These are phyloP conservation scores for Ceratocystis smalleyi DNA, from an alignment of 2,329 filamentous ascomycete genomes.

Conservation along the genomic window DNA sequence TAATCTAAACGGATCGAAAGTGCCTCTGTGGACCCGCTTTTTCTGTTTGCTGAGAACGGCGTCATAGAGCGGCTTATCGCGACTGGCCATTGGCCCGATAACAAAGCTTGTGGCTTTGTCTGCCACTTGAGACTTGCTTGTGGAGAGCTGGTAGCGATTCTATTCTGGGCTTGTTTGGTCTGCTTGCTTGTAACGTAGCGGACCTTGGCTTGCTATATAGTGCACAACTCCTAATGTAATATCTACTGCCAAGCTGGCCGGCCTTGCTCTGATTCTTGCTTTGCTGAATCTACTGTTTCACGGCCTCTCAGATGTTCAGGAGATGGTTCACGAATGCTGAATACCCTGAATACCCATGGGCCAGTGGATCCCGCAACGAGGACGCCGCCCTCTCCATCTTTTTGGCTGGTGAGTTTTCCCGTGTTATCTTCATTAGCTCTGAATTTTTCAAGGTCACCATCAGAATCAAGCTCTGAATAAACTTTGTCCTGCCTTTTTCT, in stretches of 20 bases:
- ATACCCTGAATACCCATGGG: slow-evolving; percentile 28
- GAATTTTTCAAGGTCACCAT: slow-evolving; percentile 62
- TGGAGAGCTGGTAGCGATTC: too few species aligned
- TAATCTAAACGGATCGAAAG: not conserved
- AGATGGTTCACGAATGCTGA: slow-evolving; percentile 47
- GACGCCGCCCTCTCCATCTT: slow-evolving; percentile 25
- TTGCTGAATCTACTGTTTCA: slow-evolving; percentile 23
- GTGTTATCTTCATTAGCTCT: slow-evolving; percentile 38
- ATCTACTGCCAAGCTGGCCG: too few species aligned
- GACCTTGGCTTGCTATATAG: not conserved
- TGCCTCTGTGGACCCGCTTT: slow-evolving; percentile 2
- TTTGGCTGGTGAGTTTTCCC: slow-evolving; percentile 27
- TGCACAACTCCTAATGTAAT: too few species aligned
- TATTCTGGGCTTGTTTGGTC: not conserved
- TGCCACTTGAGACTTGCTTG: slow-evolving; percentile 14
- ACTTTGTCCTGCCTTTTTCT: slow-evolving; percentile 66
- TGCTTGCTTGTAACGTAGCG: not conserved
- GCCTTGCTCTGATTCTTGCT: too few species aligned
- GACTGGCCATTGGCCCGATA: slow-evolving; percentile 4
- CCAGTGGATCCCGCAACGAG: slow-evolving; percentile 27
- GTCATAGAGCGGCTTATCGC: slow-evolving; percentile 9
- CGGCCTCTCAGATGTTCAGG: slow-evolving; percentile 41
- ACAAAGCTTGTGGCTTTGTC: not conserved
- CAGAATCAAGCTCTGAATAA: slow-evolving; percentile 68
- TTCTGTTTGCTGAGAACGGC: slow-evolving; percentile 7